These are phyloP conservation scores for Coccomyxa sp. DNA, from an alignment of 139 green algal genomes.

Conservation along the genomic window DNA sequence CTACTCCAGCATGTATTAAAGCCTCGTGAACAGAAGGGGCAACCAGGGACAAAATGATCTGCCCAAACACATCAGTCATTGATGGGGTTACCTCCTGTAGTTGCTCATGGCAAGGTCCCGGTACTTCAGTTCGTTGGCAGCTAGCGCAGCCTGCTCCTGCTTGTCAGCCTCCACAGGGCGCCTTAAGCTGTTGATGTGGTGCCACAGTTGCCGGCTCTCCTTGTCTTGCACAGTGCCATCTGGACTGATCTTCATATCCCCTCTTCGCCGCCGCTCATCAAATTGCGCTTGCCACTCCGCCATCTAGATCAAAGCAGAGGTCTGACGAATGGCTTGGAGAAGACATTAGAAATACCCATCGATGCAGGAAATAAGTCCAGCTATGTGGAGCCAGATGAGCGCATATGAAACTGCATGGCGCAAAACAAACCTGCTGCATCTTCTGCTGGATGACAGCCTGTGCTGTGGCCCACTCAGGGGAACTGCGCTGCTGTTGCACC, in stretches of 20 bases:
- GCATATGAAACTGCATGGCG: too few species aligned
- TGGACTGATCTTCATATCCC: slow-evolving; percentile 10
- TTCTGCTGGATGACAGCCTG: slow-evolving; percentile 55
- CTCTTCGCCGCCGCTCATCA: slow-evolving; percentile 4
- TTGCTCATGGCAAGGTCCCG: slow-evolving; percentile 46
- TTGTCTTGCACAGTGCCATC: slow-evolving; percentile 5
- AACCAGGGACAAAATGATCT: too few species aligned
- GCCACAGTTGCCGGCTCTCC: slow-evolving; percentile 9
- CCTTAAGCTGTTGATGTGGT: slow-evolving; percentile 17
- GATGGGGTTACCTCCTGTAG: slow-evolving; percentile 42
- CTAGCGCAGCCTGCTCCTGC: slow-evolving; percentile 25
- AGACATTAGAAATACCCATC: too few species aligned
- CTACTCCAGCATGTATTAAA: too few species aligned
- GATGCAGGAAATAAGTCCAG: too few species aligned
- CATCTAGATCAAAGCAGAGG: not conserved
- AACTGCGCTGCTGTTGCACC: slow-evolving; percentile 38
- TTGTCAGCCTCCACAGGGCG: slow-evolving; percentile 22
- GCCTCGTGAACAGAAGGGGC: too few species aligned
- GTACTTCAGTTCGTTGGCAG: slow-evolving; percentile 38
- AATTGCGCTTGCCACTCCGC: slow-evolving; percentile 7
- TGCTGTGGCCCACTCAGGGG: slow-evolving; percentile 55
- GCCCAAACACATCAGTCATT: too few species aligned
- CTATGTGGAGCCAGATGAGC: too few species aligned
- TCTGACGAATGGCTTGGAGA: too few species aligned
- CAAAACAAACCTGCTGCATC: slow-evolving; percentile 22